Conservation (phyloP, 129 eudicot species). For the Kitagawia praeruptora region DNA sequence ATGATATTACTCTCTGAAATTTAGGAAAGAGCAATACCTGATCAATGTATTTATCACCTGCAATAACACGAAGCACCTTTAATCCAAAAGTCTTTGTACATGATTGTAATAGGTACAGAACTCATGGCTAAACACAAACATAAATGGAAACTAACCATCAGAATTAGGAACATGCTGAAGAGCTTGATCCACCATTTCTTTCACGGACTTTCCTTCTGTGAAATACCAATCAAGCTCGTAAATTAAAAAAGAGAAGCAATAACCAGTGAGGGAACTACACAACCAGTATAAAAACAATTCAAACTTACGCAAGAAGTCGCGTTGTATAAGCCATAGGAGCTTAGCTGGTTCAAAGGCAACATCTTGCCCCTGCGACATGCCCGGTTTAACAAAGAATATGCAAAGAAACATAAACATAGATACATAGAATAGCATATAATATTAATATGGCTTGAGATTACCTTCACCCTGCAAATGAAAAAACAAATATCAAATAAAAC, state of each 20-base stretch:
- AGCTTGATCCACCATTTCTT: constrained; percentile 96
- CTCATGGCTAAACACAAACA: neutral
- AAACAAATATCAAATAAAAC: constrained; percentile 17
- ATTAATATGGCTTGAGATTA: constrained; percentile 20
- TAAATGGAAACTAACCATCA: constrained; percentile 43
- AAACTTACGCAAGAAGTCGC: constrained; percentile 93
- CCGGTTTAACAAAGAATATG: constrained; percentile 6
- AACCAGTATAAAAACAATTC: neutral
- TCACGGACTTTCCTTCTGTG: constrained; percentile 92
- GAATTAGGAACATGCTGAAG: constrained; percentile 72
- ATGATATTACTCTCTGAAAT: neutral
- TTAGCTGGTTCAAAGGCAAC: constrained; percentile 98
- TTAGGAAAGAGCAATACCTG: constrained; percentile 45
- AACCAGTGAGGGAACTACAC: neutral
- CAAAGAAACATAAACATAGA: neutral
- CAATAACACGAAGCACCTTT: constrained; percentile 13
- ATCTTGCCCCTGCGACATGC: constrained; percentile 77
- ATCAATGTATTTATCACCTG: constrained; percentile 91
- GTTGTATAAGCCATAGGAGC: constrained; percentile 94
- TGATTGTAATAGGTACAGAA: neutral
- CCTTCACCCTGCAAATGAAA: constrained; percentile 75
- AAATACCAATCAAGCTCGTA: constrained; percentile 10
- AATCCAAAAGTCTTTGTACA: neutral
- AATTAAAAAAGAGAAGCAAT: neutral
- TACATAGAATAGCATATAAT: neutral